These are phyloP conservation scores for Pseudocercospora fijiensis DNA, from an alignment of 2,329 filamentous ascomycete species.

Conservation along the genomic window DNA sequence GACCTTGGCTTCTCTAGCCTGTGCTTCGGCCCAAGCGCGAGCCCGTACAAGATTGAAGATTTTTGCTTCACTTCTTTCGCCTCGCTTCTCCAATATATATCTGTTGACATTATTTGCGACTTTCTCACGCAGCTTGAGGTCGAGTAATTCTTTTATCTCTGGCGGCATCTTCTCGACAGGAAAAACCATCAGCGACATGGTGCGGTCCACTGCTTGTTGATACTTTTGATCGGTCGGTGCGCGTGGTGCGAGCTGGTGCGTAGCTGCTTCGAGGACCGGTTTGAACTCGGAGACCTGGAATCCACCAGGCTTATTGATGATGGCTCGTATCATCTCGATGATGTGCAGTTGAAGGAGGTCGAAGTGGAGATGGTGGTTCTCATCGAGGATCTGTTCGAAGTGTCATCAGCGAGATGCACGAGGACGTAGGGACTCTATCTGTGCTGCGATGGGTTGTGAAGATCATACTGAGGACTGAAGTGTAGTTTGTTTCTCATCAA, in stretches of 20 bases:
- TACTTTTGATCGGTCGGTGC: slow-evolving; percentile 80
- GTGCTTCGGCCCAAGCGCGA: slow-evolving; percentile 78
- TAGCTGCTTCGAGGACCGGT: slow-evolving; percentile 82
- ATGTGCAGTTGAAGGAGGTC: slow-evolving; percentile 85
- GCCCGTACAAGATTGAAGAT: slow-evolving; percentile 79
- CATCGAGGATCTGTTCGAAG: slow-evolving; percentile 73
- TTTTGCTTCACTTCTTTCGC: slow-evolving; percentile 72
- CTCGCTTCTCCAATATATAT: slow-evolving; percentile 74
- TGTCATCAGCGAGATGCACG: slow-evolving; percentile 14
- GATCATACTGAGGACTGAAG: slow-evolving; percentile 89
- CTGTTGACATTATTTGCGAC: slow-evolving; percentile 90
- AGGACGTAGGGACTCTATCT: slow-evolving; percentile 5
- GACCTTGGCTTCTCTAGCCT: slow-evolving; percentile 49
- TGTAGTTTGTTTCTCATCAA: slow-evolving; percentile 83
- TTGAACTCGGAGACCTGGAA: slow-evolving; percentile 68
- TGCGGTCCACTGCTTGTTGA: slow-evolving; percentile 81
- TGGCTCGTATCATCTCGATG: slow-evolving; percentile 84
- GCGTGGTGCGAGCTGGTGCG: slow-evolving; percentile 79
- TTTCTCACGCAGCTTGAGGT: slow-evolving; percentile 73
- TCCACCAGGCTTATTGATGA: slow-evolving; percentile 46
- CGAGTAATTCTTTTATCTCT: slow-evolving; percentile 71
- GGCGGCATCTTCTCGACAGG: slow-evolving; percentile 75
- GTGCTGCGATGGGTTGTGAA: slow-evolving; percentile 2
- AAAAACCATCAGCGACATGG: slow-evolving; percentile 90
- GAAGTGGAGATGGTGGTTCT: slow-evolving; percentile 81